Percentiles rank a stretch among this genome's conserved stretches.
Evolutionary conservation across 2,329 filamentous ascomycete genomes (phyloP).

Genomic region (Fusarium humuli): DNA sequence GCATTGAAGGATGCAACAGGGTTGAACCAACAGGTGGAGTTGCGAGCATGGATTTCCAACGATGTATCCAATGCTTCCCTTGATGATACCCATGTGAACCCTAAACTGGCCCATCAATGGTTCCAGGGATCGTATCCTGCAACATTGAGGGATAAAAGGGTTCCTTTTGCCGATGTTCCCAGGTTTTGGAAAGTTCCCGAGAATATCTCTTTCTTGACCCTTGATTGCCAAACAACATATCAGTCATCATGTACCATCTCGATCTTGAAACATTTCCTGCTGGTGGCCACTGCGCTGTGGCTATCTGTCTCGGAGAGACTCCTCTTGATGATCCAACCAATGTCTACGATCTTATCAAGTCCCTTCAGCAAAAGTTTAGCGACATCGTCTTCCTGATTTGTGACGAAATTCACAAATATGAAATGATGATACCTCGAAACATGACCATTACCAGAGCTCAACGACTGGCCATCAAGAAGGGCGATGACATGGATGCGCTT

Average conservation of each 20-base stretch:
- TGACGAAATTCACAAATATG: conserved; percentile 8
- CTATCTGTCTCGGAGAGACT: conserved; percentile 5
- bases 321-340: neutral
- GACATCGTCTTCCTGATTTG: neutral
- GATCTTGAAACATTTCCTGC: neutral
- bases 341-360: neutral
- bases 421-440: conserved; percentile 3
- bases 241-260: neutral
- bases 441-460: conserved; percentile 1
- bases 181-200: accelerated
- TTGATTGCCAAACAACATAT: neutral
- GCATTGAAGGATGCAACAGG: neutral
- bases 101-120: neutral
- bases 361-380: neutral
- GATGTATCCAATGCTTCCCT: neutral
- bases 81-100: neutral
- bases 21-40: neutral
- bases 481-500: neutral
- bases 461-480: neutral
- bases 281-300: neutral
- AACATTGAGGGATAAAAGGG: neutral
- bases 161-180: neutral
- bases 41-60: neutral
- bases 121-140: neutral
- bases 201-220: neutral